Conservation (phyloP, 495 filamentous ascomycete genomes). For the Massariosphaeria phaeospora region DNA sequence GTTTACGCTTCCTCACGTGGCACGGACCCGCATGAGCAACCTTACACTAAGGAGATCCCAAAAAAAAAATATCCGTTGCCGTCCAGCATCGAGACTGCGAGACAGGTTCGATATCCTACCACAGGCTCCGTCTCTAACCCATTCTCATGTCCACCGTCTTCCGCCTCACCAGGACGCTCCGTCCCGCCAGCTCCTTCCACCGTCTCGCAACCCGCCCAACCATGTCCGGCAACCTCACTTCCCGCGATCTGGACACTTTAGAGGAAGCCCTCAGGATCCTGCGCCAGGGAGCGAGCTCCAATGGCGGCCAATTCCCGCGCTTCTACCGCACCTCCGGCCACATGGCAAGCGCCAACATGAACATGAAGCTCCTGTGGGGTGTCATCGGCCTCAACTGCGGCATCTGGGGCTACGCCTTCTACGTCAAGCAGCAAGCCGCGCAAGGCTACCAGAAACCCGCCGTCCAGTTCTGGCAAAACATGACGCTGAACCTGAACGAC, state of each 20-base stretch:
- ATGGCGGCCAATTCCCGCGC: background rate
- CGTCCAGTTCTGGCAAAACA: slow-evolving; percentile 6
- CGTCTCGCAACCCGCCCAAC: background rate
- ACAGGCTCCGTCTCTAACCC: background rate
- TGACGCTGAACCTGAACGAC: slow-evolving; percentile 20
- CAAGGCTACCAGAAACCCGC: background rate
- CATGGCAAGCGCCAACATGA: no score
- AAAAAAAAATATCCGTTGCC: no score
- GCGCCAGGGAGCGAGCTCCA: background rate
- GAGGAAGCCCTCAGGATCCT: background rate
- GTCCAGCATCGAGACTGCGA: no score
- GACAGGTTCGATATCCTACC: no score
- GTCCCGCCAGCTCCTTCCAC: background rate
- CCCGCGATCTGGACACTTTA: background rate
- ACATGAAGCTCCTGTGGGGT: slow-evolving; percentile 25
- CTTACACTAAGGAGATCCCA: no score
- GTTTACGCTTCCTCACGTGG: no score
- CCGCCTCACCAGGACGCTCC: background rate
- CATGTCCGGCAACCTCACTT: background rate
- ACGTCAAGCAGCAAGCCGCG: slow-evolving; percentile 2
- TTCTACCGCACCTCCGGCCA: background rate
- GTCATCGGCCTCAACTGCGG: slow-evolving; percentile 37
- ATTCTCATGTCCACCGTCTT: background rate
- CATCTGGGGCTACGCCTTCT: slow-evolving; percentile 33
- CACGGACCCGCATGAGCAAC: no score